These are phyloP conservation scores for Cubamyces lactineus DNA, from an alignment of 768 basidiomycete genomes.

Conservation along the genomic window DNA sequence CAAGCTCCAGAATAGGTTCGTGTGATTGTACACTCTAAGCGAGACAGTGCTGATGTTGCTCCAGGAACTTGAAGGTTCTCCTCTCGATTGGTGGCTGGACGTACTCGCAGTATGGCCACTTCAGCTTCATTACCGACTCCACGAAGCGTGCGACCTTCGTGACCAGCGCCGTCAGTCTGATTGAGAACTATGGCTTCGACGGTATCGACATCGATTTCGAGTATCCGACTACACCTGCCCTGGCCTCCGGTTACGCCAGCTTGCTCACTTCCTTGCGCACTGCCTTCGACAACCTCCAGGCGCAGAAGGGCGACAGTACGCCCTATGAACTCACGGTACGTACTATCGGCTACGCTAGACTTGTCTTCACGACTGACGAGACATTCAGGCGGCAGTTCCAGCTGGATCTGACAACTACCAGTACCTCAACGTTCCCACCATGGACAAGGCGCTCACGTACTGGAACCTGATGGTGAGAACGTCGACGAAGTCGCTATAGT, in stretches of 20 bases:
- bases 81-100: constrained; percentile 68
- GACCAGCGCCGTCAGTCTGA: constrained; percentile 57
- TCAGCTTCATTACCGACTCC: constrained; percentile 60
- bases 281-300: constrained; percentile 61
- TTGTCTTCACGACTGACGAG: not conserved
- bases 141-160: constrained; percentile 60
- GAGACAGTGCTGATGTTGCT: not conserved
- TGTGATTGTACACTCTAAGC: not conserved
- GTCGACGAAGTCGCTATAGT: too few species aligned
- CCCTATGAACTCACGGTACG: constrained; percentile 61
- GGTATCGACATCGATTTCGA: constrained; percentile 84
- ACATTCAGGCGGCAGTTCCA: constrained; percentile 55
- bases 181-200: constrained; percentile 81
- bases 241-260: constrained; percentile 69
- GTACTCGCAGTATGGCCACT: constrained; percentile 71
- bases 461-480: constrained; percentile 79
- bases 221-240: constrained; percentile 60
- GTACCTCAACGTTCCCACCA: constrained; percentile 59
- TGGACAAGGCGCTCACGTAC: constrained; percentile 68
- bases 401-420: constrained; percentile 64
- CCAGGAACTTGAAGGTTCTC: constrained; percentile 52
- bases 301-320: constrained; percentile 59
- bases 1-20: constrained; percentile 57
- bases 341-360: not conserved
- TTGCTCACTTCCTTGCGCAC: constrained; percentile 64